Evolutionary conservation across 257 asterid genomes (phyloP), one percentile per base, ranked within the genome.

Genomic region (Solanum bulbocastanum): DNA sequence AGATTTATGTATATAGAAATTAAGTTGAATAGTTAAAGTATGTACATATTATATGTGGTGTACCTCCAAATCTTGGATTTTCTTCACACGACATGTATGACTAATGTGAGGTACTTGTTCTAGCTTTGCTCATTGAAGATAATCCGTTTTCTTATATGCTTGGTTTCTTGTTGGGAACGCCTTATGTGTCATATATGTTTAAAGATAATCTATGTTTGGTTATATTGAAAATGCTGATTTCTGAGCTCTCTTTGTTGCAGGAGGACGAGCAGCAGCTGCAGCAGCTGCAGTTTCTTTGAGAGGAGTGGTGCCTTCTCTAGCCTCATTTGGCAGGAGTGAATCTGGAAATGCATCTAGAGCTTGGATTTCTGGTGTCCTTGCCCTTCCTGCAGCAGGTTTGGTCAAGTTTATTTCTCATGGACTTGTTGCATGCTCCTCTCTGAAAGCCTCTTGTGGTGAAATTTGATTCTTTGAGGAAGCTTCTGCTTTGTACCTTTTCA

Each of bases 341-440:
- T 92, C 95, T 6, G 95, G 93, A 92, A 93, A 93, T 88, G 95
- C 95, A 11, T 90, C 91, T 23, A 89, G 86, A 88, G 91, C 93
- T 62, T 97, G 98, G 99, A 90, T 97, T 87, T 89, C 97, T 71
- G 94, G 98, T 83, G 93, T 90, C 86, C 92, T 97, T 87, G 92
- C 95, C 89, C 94, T 97, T 89, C 98, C 99, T 66, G 95, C 94
- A 27, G 99, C 99, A 94, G 99, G 99, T 96, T 36, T 76, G 88
- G n/a, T 40, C 22, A 58, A 72, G 85, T 79, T 82, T 40, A 36
- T 39, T 79, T 88, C 82, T 32, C 74, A 84, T 86, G 74, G 89
- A 56, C 39, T 60, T 87, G 84, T 73, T 66, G 46, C 72, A 87
- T 14, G 32, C 86, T 25, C 69, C 8, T 16, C 6, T 49, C 27